Base-by-base conservation (phyloP, 805 yeast genomes). In the Monosporozyma yasuniensis region DNA sequence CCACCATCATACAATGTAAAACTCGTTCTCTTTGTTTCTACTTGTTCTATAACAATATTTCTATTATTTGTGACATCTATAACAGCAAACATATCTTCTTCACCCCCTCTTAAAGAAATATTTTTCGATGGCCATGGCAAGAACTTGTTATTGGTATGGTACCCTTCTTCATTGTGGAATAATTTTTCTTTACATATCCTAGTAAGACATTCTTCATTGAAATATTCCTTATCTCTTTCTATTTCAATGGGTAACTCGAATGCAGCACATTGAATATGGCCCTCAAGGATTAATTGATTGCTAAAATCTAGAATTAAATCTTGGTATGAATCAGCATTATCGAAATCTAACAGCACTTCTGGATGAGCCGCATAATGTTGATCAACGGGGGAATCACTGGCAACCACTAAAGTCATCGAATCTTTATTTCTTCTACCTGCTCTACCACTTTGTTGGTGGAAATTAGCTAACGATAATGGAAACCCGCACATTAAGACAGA, bases 381-480 rank as follows among this genome's bases (percentile, higher is more conserved):
- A 65, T 91, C 96, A 1, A 88, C 79, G 0, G 97, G 96, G 14
- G 83, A 81, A 23, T 81, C 79, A 35, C 93, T 84, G 1, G 90
- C 93, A 11, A 93, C 87, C 48, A 85, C 80, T 3, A 93, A 69
- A 0, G 96, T 91, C 61, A 93, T 67, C 3, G 96, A 87, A 45
- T 93, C 97, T 48, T 78, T 77, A 47, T 77, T 79, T 55, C 96
- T 80, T 64, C 99, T 75, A 16, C 99, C 99, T 0, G 96, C 98
- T 61, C 99, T 76, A 35, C 99, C 99, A 71, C 93, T 84, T 61
- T 93, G 99, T 67, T 93, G 99, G 58, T 90, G 87, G 61, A 93
- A 78, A 53, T 88, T 88, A 46, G 95, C 82, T 52, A 89, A 75
- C 48, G 96, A 85, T 19, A 80, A 71, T 0, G 99, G 99, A 54